These are phyloP conservation scores for Prosopis cineraria DNA, from an alignment of 306 rosid genomes.

Conservation along the genomic window DNA sequence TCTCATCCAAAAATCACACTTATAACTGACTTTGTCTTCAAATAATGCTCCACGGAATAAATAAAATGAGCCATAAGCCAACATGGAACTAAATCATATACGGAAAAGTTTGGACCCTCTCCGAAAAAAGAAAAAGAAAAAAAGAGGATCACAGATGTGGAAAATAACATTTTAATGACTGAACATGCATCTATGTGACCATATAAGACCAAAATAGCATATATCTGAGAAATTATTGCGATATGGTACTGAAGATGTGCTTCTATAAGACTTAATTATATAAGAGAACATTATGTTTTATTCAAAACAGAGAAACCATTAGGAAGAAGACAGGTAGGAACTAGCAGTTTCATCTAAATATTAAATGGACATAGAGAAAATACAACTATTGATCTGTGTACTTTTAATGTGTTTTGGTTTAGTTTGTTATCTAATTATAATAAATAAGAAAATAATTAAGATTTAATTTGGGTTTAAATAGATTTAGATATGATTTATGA, in stretches of 20 bases:
- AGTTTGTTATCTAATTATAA: no score
- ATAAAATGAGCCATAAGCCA: neutral
- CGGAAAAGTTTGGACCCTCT: neutral
- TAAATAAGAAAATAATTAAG: no score
- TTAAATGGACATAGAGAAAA: no score
- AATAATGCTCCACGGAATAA: neutral
- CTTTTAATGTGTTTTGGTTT: no score
- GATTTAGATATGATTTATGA: no score
- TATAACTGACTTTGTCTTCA: neutral
- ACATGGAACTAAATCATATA: neutral
- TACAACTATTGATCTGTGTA: no score
- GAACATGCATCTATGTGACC: neutral
- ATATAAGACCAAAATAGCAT: neutral
- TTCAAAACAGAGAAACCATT: neutral
- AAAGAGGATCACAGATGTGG: neutral
- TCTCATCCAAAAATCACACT: neutral
- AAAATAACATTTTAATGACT: neutral
- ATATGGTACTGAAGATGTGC: neutral
- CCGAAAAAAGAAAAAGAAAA: no score
- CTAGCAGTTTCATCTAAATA: neutral
- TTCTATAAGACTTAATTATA: neutral
- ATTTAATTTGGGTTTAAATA: no score
- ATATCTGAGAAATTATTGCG: neutral
- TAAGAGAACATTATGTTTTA: neutral
- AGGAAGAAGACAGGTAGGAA: neutral